Base-by-base conservation (phyloP, 495 filamentous ascomycete genomes). In the Letharia lupina region DNA sequence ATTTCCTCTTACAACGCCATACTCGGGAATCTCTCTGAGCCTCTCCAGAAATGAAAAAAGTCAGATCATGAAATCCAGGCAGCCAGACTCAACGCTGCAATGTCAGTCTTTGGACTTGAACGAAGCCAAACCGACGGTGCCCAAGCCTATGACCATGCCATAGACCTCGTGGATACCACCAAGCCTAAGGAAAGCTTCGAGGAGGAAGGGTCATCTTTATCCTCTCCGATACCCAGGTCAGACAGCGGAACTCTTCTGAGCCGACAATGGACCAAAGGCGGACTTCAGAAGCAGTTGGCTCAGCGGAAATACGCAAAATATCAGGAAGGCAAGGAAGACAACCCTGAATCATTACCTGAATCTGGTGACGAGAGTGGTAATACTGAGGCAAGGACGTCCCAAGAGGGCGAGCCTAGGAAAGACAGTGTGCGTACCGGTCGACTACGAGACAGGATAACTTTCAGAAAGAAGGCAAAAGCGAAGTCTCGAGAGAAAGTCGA, bases 221-320 rank as follows among this genome's bases (percentile, higher is more conserved):
- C 45, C 11, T 65, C 65, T 52, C 23, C 31, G 16, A 54, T 65
- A 63, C 48, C 52, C 15, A 60, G 61, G 42, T 57, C 60, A 13
- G n/a, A 33, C 41, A 67, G 68, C 62, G 70, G 60, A 67, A 58
- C 63, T 28, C 45, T 66, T n/a, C 47, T 72, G 15, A 67, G 41
- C 54, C 60, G 64, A 59, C 70, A 72, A 60, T 70, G 77, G 65
- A 78, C 72, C 10, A 77, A 73, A 20, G 58, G 64, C 12, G 76
- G 77, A 7, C 73, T 86, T 23, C 80, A 80, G 18, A 73, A 79
- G 28, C 78, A 82, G 67, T 72, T 85, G 16, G 71, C 78, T 11
- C 80, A 77, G 66, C 75, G 85, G 60, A 88, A 86, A 74, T 88
- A 86, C 62, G 79, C 81, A 12, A 87, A 85, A 74, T 89, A 84